Evolutionary conservation across 805 yeast species (phyloP), one percentile per base, ranked within the genome.

Genomic region (Wickerhamiella brachini): DNA sequence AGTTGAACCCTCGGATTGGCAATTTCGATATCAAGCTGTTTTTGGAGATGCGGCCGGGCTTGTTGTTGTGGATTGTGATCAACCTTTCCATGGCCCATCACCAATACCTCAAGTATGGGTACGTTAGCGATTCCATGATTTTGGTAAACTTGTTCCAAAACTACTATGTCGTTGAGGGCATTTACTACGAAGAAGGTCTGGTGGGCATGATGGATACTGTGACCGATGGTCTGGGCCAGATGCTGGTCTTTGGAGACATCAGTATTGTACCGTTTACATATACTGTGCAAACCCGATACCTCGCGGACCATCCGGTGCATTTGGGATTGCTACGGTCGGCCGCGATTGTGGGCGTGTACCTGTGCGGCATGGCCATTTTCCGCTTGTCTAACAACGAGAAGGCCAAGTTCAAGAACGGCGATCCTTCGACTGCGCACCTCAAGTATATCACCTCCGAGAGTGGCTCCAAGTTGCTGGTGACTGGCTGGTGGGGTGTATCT

Each of bases 171-270:
- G 71, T 89, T 61, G 98, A 93, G 64, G 96, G 97, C 47, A 94
- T 90, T 0, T 70, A 86, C 57, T 87, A 88, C 65, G 97, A 93
- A 65, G 85, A 80, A 61, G 97, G 97, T 5, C 77, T 81, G 12
- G 71, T 93, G 53, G 80, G 93, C 6, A 93, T 93, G 97, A 90
- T 93, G 76, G 98, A 93, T 66, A 80, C 89, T 48, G 84, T 94
- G 6, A 85, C 95, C 10, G 98, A 93, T 68, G 98, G 98, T 0
- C 87, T 93, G 65, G 98, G 98, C 1, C 89, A 82, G 68, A 93
- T 93, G 98, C 72, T 93, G 49, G 80, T 88, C 2, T 89, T 90
- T 70, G 98, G 98, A 26, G 98, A 93, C 64, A 73, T 93, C 60
- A 80, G 93, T 2, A 76, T 93, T 71, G 87, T 93, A 21, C 98